phyloP scores from a whole-genome alignment of 2,329 filamentous ascomycete species.

The Rachicladosporium sp. region DNA sequence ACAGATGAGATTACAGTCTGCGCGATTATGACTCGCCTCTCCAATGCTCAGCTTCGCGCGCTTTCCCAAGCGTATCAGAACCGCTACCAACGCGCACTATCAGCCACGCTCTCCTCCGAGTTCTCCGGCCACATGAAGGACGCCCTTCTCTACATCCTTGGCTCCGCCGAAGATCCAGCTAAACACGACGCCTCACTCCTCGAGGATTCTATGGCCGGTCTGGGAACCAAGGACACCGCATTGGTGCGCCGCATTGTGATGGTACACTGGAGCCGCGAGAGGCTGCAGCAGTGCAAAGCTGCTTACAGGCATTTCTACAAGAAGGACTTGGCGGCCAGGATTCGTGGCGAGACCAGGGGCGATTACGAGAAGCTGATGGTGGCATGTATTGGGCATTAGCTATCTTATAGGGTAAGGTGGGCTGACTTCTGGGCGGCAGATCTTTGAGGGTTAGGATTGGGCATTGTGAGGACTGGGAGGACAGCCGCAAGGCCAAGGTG shows the following conservation, averaged over 20 bases:
- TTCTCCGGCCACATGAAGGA: constrained; percentile 90
- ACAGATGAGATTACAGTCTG: constrained; percentile 69
- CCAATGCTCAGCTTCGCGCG: constrained; percentile 70
- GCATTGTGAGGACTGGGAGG: too few relatives aligned
- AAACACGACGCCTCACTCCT: constrained; percentile 71
- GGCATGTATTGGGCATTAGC: constrained; percentile 29
- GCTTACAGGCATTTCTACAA: constrained; percentile 64
- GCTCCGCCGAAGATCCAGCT: constrained; percentile 63
- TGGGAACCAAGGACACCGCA: constrained; percentile 75
- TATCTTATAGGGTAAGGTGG: too few relatives aligned
- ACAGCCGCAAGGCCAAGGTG: too few relatives aligned
- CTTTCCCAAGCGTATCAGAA: constrained; percentile 64
- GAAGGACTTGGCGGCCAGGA: constrained; percentile 53
- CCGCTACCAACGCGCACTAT: constrained; percentile 58
- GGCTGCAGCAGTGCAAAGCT: constrained; percentile 64
- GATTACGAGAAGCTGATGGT: constrained; percentile 70
- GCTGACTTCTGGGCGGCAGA: too few relatives aligned
- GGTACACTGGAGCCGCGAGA: constrained; percentile 67
- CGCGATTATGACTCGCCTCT: constrained; percentile 51
- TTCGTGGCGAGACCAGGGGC: constrained; percentile 73
- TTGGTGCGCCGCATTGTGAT: constrained; percentile 68
- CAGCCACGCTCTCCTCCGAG: constrained; percentile 63
- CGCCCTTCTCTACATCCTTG: constrained; percentile 71
- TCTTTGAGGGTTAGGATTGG: too few relatives aligned
- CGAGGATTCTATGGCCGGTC: constrained; percentile 77